phyloP scores from a whole-genome alignment of 148 eudicot genomes.

The Vaccinium myrtillus region DNA sequence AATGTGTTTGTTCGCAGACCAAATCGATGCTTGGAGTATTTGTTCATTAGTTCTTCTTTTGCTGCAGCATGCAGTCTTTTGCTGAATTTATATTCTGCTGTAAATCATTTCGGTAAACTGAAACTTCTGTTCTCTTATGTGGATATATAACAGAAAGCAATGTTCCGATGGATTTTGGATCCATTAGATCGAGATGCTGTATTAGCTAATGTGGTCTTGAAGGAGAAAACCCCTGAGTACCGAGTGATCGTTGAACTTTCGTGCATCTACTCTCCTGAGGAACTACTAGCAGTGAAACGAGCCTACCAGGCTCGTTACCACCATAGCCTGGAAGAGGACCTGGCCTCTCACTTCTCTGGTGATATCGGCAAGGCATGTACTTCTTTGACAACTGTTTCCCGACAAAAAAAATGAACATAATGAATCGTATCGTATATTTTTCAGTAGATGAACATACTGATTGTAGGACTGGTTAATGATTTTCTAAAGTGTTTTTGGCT shows the following conservation, averaged over 20 bases:
- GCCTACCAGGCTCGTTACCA: slow-evolving; percentile 63
- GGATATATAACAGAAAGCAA: slow-evolving; percentile 48
- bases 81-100: not conserved
- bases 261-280: slow-evolving; percentile 46
- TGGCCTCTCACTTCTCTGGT: slow-evolving; percentile 51
- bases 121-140: not conserved
- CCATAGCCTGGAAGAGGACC: slow-evolving; percentile 72
- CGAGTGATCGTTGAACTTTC: slow-evolving; percentile 63
- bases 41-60: not conserved
- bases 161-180: slow-evolving; percentile 74
- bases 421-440: too few species aligned
- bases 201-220: slow-evolving; percentile 55
- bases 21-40: not conserved
- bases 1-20: not conserved
- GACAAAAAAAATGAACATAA: too few species aligned
- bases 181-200: slow-evolving; percentile 80
- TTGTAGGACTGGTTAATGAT: not conserved
- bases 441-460: too few species aligned
- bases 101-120: not conserved
- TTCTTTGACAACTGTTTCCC: not conserved
- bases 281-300: slow-evolving; percentile 55
- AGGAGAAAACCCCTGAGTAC: slow-evolving; percentile 38
- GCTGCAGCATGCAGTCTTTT: not conserved
- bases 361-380: slow-evolving; percentile 58
- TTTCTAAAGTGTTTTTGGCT: slow-evolving; percentile 8